Evolutionary conservation across 495 filamentous ascomycete species (phyloP).

Genomic region (Penicillium steckii): DNA sequence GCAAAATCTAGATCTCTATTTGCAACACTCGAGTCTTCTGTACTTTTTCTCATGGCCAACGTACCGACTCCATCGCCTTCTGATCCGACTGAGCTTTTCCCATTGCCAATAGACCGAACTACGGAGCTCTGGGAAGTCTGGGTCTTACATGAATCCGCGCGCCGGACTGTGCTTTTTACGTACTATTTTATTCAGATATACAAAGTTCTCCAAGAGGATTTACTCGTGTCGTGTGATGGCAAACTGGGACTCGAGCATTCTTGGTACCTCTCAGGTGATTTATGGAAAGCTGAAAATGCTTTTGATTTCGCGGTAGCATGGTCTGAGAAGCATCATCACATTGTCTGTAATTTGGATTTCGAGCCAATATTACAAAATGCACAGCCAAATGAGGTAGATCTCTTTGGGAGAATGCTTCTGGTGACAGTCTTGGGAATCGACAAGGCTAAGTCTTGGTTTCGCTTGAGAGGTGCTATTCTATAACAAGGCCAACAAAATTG

Average conservation of each 20-base stretch:
- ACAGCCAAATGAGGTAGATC: slow-evolving; percentile 45
- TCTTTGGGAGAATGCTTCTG: slow-evolving; percentile 46
- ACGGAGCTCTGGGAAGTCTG: slow-evolving; percentile 42
- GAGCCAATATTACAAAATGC: slow-evolving; percentile 28
- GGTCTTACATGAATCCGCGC: slow-evolving; percentile 47
- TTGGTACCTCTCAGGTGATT: slow-evolving; percentile 44
- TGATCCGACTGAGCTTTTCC: slow-evolving; percentile 7
- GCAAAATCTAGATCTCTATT: slow-evolving; percentile 46
- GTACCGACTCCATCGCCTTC: slow-evolving; percentile 20
- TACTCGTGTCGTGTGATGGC: slow-evolving; percentile 29
- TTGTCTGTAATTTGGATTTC: slow-evolving; percentile 42
- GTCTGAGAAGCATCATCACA: slow-evolving; percentile 42
- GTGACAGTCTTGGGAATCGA: slow-evolving; percentile 42
- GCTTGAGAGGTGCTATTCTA: slow-evolving; percentile 26
- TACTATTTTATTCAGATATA: slow-evolving; percentile 40
- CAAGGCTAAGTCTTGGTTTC: slow-evolving; percentile 44
- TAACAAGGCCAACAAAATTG: too few species aligned
- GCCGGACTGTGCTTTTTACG: slow-evolving; percentile 43
- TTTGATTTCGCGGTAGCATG: slow-evolving; percentile 49
- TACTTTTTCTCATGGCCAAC: slow-evolving; percentile 14
- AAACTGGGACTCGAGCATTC: slow-evolving; percentile 33
- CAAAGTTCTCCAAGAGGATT: slow-evolving; percentile 30
- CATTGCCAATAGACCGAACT: slow-evolving; percentile 19
- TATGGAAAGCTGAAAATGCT: slow-evolving; percentile 45
- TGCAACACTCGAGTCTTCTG: slow-evolving; percentile 33